A percentile compares a stretch with the other conserved stretches of the same genome.
phyloP scores from a whole-genome alignment of 306 rosid genomes.

The Luffa acutangula region DNA sequence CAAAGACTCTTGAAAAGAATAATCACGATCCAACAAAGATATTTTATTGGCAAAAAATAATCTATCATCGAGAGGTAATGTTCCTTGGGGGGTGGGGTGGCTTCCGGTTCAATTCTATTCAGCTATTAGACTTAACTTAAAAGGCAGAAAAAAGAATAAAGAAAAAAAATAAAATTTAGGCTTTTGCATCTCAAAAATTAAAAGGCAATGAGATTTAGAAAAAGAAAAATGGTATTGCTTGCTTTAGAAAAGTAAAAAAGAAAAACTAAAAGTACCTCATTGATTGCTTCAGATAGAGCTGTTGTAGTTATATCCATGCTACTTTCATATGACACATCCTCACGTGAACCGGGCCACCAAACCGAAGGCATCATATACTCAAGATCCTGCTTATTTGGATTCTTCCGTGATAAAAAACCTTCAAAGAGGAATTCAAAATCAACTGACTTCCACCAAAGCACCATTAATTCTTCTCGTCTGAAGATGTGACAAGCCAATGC shows the following conservation, averaged over 20 bases:
- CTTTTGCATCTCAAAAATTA: background rate
- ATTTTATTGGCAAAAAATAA: too few relatives aligned
- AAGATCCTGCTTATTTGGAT: slow-evolving; percentile 84
- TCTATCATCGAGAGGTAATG: too few relatives aligned
- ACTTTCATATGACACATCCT: slow-evolving; percentile 60
- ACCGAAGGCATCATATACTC: slow-evolving; percentile 88
- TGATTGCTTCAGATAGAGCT: slow-evolving; percentile 73
- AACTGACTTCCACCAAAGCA: slow-evolving; percentile 89
- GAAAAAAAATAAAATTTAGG: background rate
- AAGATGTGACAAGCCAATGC: slow-evolving; percentile 69
- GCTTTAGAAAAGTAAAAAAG: background rate
- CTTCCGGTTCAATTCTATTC: background rate
- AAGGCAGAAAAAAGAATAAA: background rate
- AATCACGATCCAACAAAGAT: too few relatives aligned
- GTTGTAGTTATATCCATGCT: slow-evolving; percentile 78
- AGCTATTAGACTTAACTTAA: background rate
- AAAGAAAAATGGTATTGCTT: background rate
- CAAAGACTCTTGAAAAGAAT: too few relatives aligned
- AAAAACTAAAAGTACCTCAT: slow-evolving; percentile 36
- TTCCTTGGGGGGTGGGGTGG: too few relatives aligned
- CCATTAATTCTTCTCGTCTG: slow-evolving; percentile 77
- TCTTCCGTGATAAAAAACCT: slow-evolving; percentile 81
- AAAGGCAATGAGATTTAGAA: background rate
- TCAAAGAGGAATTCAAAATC: slow-evolving; percentile 81
- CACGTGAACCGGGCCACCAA: slow-evolving; percentile 95